Evolutionary conservation across 2,329 filamentous ascomycete genomes (phyloP), one percentile per base, ranked within the genome.

Genomic region (Pseudogymnoascus sp.): DNA sequence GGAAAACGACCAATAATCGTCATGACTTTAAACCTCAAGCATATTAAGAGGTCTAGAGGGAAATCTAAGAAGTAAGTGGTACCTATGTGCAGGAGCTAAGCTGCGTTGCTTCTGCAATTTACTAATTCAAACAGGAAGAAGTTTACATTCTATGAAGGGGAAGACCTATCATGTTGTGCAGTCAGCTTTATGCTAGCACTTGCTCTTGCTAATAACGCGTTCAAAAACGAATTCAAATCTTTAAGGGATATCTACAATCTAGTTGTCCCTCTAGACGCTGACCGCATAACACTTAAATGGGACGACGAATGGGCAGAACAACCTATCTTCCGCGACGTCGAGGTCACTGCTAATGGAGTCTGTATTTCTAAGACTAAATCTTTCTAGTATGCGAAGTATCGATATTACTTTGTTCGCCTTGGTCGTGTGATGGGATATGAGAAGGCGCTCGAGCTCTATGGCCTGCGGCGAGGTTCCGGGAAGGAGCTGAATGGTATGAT

Each of bases 301-400:
- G 65, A 71, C 33, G 42, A 66, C 7, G 61, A 68, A 37, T 71
- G 53, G 66, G 64, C 33, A 21, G 47, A 68, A 40, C 50, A 60
- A 61, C 65, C 65, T 62, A 60, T 72, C 60, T 71, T 71, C 63
- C 65, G 65, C n/a, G 53, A 70, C 40, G 60, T 68, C 11, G 60
- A 71, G 61, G 10, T 60, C 31, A 67, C 65, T 62, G 4, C 38
- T 23, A 65, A 38, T 59, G 47, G 63, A 60, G 42, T 69, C 42
- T 42, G 50, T 16, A 65, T 72, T 47, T 68, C 66, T 44, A 62
- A 69, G 60, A 67, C 66, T 12, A 66, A 67, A 60, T 37, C 62
- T 23, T 69, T 78, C 10, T 72, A 75, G 63, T 80, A 80, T 63
- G 73, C 64, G 62, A 77, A 79, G 70, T 73, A 23, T 73, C 72